Evolutionary conservation across 441 rosid species (phyloP).

Genomic region (Gossypium davidsonii): DNA sequence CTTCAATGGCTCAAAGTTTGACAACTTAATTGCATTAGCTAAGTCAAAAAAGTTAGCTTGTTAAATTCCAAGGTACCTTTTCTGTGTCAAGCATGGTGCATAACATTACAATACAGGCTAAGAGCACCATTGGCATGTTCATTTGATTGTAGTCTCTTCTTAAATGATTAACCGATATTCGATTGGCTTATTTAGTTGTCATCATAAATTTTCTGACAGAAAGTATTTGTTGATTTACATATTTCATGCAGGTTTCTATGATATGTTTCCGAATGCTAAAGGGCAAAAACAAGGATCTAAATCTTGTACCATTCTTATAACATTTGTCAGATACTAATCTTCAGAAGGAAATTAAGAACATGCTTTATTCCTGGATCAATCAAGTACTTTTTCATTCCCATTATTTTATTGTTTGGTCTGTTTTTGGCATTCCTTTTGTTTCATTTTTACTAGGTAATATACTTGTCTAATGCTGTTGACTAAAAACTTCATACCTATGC

Average conservation of each 20-base stretch:
- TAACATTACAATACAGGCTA: background rate
- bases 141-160: slow-evolving; percentile 3
- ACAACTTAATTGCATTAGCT: background rate
- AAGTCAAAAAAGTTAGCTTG: background rate
- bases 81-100: background rate
- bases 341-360: background rate
- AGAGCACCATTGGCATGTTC: background rate
- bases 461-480: background rate
- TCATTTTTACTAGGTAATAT: background rate
- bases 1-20: background rate
- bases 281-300: background rate
- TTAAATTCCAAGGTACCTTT: background rate
- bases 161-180: background rate
- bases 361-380: background rate
- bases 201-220: background rate
- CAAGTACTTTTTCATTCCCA: background rate
- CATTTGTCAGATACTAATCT: background rate
- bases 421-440: background rate
- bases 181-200: background rate
- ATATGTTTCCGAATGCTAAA: background rate
- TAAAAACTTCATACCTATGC: background rate
- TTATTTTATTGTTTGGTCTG: background rate
- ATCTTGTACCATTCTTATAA: background rate
- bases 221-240: background rate
- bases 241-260: background rate